These are phyloP conservation scores for Tritrichomonas musculus DNA, from an alignment of 208 protist genomes.

Conservation along the genomic window DNA sequence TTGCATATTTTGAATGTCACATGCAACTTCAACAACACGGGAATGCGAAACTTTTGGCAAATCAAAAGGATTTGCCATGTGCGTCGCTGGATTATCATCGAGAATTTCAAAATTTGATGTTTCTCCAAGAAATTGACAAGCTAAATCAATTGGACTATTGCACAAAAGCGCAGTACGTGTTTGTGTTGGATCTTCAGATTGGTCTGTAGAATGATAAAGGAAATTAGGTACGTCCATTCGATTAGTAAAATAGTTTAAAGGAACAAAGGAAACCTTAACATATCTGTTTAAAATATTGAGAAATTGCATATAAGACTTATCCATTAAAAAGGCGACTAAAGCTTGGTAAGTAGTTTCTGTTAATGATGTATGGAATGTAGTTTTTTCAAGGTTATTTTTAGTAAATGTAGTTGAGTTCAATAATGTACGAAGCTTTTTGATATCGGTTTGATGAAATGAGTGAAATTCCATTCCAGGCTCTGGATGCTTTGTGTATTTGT, in stretches of 20 bases:
- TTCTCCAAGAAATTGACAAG: no score
- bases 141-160: no score
- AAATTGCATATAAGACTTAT: background rate
- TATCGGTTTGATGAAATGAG: background rate
- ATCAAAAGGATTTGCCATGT: background rate
- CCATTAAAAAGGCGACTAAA: background rate
- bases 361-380: background rate
- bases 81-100: background rate
- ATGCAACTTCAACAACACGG: background rate
- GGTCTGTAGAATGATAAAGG: background rate
- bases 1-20: background rate
- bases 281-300: background rate
- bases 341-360: background rate
- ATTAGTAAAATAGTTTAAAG: background rate
- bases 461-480: background rate
- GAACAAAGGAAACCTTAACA: background rate
- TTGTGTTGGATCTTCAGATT: background rate
- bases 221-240: background rate
- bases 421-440: background rate
- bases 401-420: background rate
- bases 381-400: no score
- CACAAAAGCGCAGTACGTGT: no score
- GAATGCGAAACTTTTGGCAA: background rate
- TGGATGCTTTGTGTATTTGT: background rate
- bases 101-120: background rate